Conservation (phyloP, 345 rosid genomes). For the Punica granatum region DNA sequence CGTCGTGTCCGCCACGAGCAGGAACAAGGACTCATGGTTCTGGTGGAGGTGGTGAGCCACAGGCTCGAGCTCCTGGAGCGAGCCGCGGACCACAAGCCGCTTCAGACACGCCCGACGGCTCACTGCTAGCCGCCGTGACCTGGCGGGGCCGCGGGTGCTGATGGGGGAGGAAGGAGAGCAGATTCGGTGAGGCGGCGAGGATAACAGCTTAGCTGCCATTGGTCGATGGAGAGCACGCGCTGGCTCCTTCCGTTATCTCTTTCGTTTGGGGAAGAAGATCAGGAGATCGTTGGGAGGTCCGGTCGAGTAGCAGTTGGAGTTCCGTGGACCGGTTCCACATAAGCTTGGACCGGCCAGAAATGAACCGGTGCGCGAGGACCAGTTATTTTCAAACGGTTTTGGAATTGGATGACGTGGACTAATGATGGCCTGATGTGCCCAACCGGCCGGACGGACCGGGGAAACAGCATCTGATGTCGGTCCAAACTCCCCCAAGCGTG, state of each 20-base stretch:
- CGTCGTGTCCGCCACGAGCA: constrained; percentile 40
- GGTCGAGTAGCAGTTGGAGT: neutral
- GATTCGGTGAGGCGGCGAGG: constrained; percentile 5
- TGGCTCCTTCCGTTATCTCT: no score
- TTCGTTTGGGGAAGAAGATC: no score
- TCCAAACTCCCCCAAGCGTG: no score
- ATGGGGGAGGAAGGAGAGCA: neutral
- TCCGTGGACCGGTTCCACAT: neutral
- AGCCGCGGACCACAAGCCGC: constrained; percentile 13
- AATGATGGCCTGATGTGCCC: neutral
- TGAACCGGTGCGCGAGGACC: neutral
- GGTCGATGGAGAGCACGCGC: neutral
- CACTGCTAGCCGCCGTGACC: neutral
- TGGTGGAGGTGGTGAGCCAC: constrained; percentile 16
- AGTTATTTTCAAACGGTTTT: neutral
- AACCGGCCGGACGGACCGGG: no score
- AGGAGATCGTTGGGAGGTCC: no score
- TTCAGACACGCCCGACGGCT: neutral
- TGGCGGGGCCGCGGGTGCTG: neutral
- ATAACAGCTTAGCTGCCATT: constrained; percentile 8
- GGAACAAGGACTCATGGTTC: constrained; percentile 22
- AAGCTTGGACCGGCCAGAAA: neutral
- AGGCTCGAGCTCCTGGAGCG: constrained; percentile 27
- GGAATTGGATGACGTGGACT: constrained; percentile 2
- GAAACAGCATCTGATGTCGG: no score